These are phyloP conservation scores for Bombardia bombarda DNA, from an alignment of 495 filamentous ascomycete species.

Conservation along the genomic window DNA sequence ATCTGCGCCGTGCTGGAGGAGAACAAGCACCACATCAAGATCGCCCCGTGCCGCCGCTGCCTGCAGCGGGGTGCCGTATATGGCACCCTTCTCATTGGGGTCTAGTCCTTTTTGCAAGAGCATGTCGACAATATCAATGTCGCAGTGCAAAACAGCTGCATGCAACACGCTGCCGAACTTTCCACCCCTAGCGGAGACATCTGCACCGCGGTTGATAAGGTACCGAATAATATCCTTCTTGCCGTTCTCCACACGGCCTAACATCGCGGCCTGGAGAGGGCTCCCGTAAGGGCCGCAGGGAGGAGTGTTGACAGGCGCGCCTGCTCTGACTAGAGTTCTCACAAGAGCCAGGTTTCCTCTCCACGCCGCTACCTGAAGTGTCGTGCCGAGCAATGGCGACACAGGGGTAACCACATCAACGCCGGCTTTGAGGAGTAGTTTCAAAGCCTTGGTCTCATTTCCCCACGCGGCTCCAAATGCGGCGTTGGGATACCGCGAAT, in stretches of 20 bases:
- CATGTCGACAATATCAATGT: constrained; percentile 1
- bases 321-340: not conserved
- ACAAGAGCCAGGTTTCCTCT: not conserved
- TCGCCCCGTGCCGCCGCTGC: not conserved
- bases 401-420: not conserved
- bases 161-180: constrained; percentile 16
- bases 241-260: not conserved
- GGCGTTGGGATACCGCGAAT: not conserved
- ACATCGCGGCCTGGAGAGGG: constrained; percentile 14
- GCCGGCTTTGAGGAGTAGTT: not conserved
- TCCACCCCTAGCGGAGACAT: constrained; percentile 11
- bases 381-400: not conserved
- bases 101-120: constrained; percentile 14
- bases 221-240: not conserved
- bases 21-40: not conserved
- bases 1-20: constrained; percentile 22
- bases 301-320: constrained; percentile 2
- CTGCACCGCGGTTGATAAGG: constrained; percentile 18
- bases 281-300: constrained; percentile 6
- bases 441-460: not conserved
- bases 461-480: constrained; percentile 1
- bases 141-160: constrained; percentile 11
- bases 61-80: not conserved
- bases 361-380: not conserved
- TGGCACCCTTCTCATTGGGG: not conserved